phyloP scores from a whole-genome alignment of 2,329 filamentous ascomycete genomes.

The Pestalotiopsis sp. region DNA sequence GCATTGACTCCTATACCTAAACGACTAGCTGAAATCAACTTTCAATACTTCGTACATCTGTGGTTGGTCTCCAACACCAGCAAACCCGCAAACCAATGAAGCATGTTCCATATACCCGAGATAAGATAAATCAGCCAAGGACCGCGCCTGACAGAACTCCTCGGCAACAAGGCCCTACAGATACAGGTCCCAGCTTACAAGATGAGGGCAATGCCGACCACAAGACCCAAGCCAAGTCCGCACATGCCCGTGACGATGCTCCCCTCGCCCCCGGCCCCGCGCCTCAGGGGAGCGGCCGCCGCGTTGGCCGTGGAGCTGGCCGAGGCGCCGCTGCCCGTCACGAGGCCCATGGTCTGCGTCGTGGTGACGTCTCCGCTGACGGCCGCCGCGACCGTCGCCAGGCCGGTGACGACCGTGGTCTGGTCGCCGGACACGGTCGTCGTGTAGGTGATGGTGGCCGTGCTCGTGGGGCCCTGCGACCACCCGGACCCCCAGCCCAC shows the following conservation, averaged over 20 bases:
- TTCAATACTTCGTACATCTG: too few relatives aligned
- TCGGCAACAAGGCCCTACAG: background rate
- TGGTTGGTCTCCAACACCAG: background rate
- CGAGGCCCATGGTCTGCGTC: constrained; percentile 23
- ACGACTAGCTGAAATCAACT: too few relatives aligned
- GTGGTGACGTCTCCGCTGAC: constrained; percentile 36
- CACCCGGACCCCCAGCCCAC: constrained; percentile 43
- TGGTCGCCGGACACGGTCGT: constrained; percentile 25
- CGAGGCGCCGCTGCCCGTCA: constrained; percentile 4
- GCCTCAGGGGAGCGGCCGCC: background rate
- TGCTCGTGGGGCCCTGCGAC: constrained; percentile 38
- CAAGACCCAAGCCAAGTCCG: constrained; percentile 27
- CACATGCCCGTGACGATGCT: constrained; percentile 28
- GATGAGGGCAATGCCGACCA: constrained; percentile 29
- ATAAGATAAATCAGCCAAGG: background rate
- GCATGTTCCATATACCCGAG: background rate
- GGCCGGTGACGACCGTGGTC: constrained; percentile 28
- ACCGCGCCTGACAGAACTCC: background rate
- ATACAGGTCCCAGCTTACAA: constrained; percentile 16
- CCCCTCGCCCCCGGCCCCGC: constrained; percentile 20
- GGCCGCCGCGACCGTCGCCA: constrained; percentile 30
- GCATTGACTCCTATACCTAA: too few relatives aligned
- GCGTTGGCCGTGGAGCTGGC: constrained; percentile 11
- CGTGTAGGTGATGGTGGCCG: constrained; percentile 35
- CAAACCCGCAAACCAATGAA: background rate